Percentiles rank a stretch among this genome's conserved stretches.
Conservation (phyloP, 257 asterid genomes). For the Avicennia marina region DNA sequence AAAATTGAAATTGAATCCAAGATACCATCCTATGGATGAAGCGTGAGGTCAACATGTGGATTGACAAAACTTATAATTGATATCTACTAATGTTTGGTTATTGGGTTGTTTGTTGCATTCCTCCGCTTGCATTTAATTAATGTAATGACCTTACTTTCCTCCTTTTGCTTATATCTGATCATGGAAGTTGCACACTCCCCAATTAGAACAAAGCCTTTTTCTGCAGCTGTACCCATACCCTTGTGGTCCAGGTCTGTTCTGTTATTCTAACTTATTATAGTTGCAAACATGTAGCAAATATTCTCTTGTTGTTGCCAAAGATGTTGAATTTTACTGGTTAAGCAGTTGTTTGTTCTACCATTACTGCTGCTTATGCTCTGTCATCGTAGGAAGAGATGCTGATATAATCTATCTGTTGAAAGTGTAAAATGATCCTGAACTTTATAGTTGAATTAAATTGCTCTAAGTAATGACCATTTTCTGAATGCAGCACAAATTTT, state of each 20-base stretch:
- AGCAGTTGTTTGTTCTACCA: not conserved
- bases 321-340: not conserved
- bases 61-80: not conserved
- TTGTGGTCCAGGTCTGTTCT: too few relatives aligned
- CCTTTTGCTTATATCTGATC: not conserved
- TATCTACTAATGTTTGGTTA: not conserved
- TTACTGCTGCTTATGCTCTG: not conserved
- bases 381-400: not conserved
- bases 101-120: not conserved
- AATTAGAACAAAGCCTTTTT: not conserved
- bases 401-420: not conserved
- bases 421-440: not conserved
- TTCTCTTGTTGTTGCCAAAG: not conserved
- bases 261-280: too few relatives aligned
- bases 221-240: too few relatives aligned
- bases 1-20: too few relatives aligned
- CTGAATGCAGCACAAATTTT: not conserved
- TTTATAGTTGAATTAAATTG: slow-evolving; percentile 2
- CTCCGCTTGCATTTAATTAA: not conserved
- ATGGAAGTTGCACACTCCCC: slow-evolving; percentile 2
- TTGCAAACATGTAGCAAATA: not conserved
- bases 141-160: not conserved
- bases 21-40: too few relatives aligned
- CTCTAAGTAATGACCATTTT: not conserved
- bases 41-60: too few relatives aligned